These are phyloP conservation scores for Thielaviopsis punctulata DNA, from an alignment of 2,329 filamentous ascomycete genomes.

Conservation along the genomic window DNA sequence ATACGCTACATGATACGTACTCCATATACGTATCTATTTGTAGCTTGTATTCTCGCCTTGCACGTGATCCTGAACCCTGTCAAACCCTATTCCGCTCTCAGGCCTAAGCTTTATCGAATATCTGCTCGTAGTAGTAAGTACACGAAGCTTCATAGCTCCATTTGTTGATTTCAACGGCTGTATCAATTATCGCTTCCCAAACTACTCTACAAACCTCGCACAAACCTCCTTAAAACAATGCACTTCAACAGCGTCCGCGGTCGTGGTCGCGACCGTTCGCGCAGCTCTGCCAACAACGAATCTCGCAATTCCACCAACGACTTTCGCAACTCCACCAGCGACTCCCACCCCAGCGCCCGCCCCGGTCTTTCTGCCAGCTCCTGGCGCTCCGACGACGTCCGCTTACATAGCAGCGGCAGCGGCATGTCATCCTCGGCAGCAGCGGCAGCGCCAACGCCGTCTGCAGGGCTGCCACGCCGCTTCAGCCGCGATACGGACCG, in stretches of 20 bases:
- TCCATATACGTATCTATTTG: too few relatives aligned
- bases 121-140: too few relatives aligned
- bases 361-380: background rate
- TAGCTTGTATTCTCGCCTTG: too few relatives aligned
- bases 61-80: too few relatives aligned
- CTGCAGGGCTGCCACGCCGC: background rate
- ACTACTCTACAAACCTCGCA: background rate
- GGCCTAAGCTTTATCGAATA: too few relatives aligned
- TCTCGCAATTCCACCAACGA: background rate
- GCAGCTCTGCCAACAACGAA: too few relatives aligned
- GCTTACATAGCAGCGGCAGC: slow-evolving; percentile 2
- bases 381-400: slow-evolving; percentile 1
- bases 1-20: too few relatives aligned
- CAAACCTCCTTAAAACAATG: background rate
- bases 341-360: background rate
- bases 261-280: too few relatives aligned
- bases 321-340: background rate
- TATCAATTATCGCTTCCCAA: too few relatives aligned
- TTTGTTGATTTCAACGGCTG: too few relatives aligned
- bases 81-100: too few relatives aligned
- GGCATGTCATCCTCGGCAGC: background rate
- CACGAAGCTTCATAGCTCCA: too few relatives aligned
- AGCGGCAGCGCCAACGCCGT: background rate
- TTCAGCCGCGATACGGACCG: slow-evolving; percentile 6
- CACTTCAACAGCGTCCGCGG: background rate